These are phyloP conservation scores for Phytomonas sp. DNA, from an alignment of 208 protist species.

Conservation along the genomic window DNA sequence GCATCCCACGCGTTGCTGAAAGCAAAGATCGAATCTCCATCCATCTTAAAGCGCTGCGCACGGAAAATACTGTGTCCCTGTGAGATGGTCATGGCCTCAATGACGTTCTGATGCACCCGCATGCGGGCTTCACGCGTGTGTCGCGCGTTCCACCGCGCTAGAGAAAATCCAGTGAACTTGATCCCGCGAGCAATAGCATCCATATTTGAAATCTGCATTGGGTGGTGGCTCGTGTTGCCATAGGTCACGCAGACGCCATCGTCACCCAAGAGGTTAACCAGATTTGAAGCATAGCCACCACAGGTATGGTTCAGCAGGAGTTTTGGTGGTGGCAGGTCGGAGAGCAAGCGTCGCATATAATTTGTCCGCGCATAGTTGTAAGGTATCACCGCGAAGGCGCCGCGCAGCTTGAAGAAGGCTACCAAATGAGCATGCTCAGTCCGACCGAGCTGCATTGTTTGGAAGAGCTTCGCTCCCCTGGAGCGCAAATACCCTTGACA, in stretches of 20 bases:
- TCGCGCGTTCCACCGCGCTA: conserved; percentile 79
- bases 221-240: conserved; percentile 92
- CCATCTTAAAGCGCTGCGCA: conserved; percentile 88
- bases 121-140: conserved; percentile 84
- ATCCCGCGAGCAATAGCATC: conserved; percentile 90
- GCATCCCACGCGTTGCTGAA: conserved; percentile 84
- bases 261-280: conserved; percentile 86
- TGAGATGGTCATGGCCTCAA: conserved; percentile 85
- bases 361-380: conserved; percentile 83
- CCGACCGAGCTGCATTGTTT: conserved; percentile 85
- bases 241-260: conserved; percentile 93
- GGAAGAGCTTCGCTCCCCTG: conserved; percentile 82
- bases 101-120: conserved; percentile 83
- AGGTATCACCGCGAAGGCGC: conserved; percentile 77
- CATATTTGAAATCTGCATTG: conserved; percentile 90
- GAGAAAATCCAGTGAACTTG: conserved; percentile 89
- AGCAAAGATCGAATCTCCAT: conserved; percentile 74
- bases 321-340: conserved; percentile 90
- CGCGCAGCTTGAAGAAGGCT: conserved; percentile 79
- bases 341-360: conserved; percentile 88
- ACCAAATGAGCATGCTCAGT: conserved; percentile 80
- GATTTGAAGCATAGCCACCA: conserved; percentile 81
- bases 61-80: conserved; percentile 86
- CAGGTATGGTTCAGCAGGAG: conserved; percentile 94
- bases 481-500: conserved; percentile 83